Evolutionary conservation across 192 early-diverging fungal species (phyloP).

Genomic region (Mortierella alpina): DNA sequence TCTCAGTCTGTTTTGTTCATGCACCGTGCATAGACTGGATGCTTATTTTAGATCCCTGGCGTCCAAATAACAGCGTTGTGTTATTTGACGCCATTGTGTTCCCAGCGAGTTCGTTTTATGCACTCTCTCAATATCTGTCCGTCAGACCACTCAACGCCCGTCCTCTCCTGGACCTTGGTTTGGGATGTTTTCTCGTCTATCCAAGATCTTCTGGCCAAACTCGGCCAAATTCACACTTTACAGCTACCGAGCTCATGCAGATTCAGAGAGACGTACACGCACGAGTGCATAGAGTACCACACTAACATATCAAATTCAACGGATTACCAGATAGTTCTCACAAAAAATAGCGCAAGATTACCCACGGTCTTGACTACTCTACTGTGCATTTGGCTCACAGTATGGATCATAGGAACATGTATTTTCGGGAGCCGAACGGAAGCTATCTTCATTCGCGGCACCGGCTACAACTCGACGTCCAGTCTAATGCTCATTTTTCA

Average conservation of each 20-base stretch:
- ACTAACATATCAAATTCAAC: background rate
- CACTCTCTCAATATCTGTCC: slow-evolving; percentile 17
- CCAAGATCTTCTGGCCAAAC: no score
- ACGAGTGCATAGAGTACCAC: background rate
- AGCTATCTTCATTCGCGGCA: background rate
- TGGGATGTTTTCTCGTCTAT: background rate
- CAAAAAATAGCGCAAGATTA: slow-evolving; percentile 13
- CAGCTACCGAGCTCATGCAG: no score
- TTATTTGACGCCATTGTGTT: slow-evolving; percentile 23
- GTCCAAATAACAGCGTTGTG: background rate
- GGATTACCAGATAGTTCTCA: slow-evolving; percentile 5
- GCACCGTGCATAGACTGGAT: slow-evolving; percentile 13
- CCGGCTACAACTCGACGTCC: background rate
- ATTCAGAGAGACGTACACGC: background rate
- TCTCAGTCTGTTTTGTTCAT: background rate
- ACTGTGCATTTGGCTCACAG: background rate
- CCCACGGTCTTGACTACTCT: slow-evolving; percentile 11
- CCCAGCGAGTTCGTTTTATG: slow-evolving; percentile 11
- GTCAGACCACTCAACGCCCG: background rate
- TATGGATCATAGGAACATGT: background rate
- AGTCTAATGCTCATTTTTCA: background rate
- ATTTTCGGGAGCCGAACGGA: no score
- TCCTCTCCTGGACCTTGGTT: background rate
- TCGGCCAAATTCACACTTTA: no score
- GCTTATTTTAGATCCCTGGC: slow-evolving; percentile 2